A percentile compares a stretch with the other conserved stretches of the same genome.
phyloP scores from a whole-genome alignment of 1,284 basidiomycete genomes.

The Marasmius sp. region DNA sequence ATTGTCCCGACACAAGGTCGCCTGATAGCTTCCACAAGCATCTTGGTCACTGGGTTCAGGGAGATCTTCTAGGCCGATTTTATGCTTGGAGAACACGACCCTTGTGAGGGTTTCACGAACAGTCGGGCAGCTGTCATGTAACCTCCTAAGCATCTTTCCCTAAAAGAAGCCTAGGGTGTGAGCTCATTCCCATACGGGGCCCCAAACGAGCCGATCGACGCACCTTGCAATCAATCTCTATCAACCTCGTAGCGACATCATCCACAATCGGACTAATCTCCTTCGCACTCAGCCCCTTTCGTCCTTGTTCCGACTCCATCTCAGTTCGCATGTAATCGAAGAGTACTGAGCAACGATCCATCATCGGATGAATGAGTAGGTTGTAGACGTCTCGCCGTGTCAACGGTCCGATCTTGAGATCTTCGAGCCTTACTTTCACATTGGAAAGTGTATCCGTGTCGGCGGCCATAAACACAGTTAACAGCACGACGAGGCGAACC shows the following conservation, averaged over 20 bases:
- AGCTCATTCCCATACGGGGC: not conserved
- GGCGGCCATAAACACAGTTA: slow-evolving; percentile 58
- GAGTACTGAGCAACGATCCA: slow-evolving; percentile 54
- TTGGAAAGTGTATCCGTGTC: slow-evolving; percentile 42
- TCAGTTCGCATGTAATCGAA: slow-evolving; percentile 51
- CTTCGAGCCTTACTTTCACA: slow-evolving; percentile 45
- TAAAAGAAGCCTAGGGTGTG: slow-evolving; percentile 21
- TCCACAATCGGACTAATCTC: slow-evolving; percentile 46
- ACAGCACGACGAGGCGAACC: slow-evolving; percentile 66
- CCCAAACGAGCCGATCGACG: not conserved
- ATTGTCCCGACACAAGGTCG: slow-evolving; percentile 49
- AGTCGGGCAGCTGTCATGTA: slow-evolving; percentile 45
- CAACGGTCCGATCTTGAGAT: slow-evolving; percentile 52
- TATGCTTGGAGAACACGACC: slow-evolving; percentile 47
- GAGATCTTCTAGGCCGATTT: slow-evolving; percentile 51
- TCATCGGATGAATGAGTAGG: slow-evolving; percentile 66
- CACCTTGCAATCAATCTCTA: slow-evolving; percentile 68
- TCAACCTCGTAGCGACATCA: slow-evolving; percentile 53
- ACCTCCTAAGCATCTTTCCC: slow-evolving; percentile 64
- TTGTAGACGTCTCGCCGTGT: slow-evolving; percentile 58
- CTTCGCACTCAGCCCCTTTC: slow-evolving; percentile 39
- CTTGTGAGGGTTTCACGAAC: slow-evolving; percentile 43
- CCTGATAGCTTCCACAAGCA: slow-evolving; percentile 41
- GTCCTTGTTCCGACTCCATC: slow-evolving; percentile 32
- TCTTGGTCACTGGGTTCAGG: slow-evolving; percentile 48